A percentile compares a stretch with the other conserved stretches of the same genome.
Evolutionary conservation across 371 early-diverging fungal species (phyloP).

Genomic region (Syncephalastrum racemosum): DNA sequence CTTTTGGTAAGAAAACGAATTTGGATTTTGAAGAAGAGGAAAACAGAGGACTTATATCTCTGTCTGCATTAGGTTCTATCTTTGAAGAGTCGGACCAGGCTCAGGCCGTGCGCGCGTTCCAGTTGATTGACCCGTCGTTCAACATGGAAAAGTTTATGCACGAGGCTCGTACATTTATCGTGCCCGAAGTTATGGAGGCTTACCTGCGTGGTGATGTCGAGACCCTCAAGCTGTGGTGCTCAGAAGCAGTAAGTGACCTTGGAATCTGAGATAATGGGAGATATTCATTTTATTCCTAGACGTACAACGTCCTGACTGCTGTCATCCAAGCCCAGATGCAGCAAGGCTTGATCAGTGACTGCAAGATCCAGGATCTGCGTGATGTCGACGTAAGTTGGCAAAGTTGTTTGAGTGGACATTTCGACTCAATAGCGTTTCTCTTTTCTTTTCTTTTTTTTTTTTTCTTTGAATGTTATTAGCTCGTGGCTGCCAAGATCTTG

Average conservation of each 20-base stretch:
- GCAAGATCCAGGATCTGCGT: constrained; percentile 91
- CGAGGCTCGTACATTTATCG: constrained; percentile 87
- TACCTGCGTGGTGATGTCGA: constrained; percentile 84
- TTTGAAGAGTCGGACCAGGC: constrained; percentile 96
- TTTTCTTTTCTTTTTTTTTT: too few relatives aligned
- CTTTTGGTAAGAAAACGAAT: constrained; percentile 53
- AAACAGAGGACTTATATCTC: background rate
- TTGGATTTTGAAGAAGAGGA: background rate
- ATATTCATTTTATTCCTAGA: constrained; percentile 40
- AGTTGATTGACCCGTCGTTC: constrained; percentile 86
- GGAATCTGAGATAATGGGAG: background rate
- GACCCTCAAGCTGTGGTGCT: constrained; percentile 89
- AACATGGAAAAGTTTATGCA: constrained; percentile 83
- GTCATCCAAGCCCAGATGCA: constrained; percentile 83
- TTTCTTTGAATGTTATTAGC: constrained; percentile 20
- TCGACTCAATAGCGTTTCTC: background rate
- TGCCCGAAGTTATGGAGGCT: constrained; percentile 97
- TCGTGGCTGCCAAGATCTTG: constrained; percentile 82
- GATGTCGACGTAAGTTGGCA: constrained; percentile 74
- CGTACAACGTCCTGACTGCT: constrained; percentile 86
- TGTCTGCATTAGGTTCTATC: constrained; percentile 51
- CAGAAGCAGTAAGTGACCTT: constrained; percentile 69
- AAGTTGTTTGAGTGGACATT: background rate
- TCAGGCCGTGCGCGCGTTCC: constrained; percentile 81
- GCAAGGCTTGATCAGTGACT: constrained; percentile 89